Evolutionary conservation across 345 rosid genomes (phyloP), one percentile per base, ranked within the genome.

Genomic region (Kandelia obovata): DNA sequence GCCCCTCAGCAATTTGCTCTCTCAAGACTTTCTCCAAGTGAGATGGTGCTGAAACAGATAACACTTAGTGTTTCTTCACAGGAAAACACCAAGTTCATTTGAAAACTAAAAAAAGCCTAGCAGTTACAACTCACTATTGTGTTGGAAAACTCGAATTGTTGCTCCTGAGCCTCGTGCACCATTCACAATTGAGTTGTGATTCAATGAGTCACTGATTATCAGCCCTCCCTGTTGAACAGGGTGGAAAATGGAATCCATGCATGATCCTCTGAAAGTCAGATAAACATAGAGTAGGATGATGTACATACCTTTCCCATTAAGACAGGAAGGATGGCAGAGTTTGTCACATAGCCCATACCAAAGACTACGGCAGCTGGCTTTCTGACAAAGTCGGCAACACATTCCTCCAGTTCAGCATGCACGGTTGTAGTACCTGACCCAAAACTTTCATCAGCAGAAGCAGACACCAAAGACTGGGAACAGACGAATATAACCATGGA

Each of bases 81-180:
- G 37, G n/a, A 68, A 6, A 46, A n/a, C 15, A 19, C 32, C 13
- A 5, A 55, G 60, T 62, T 64, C 51, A 28, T 63, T 56, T 3
- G 25, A 19, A 17, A 23, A 6, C 53, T 16, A n/a, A 65, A 43
- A 35, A 39, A 10, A 26, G 7, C 32, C 55, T 5, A 21, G 5
- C 28, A 51, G 28, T 58, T 16, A 59, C 25, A 62, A 82, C 93
- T 87, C 77, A 92, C 97, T 86, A 71, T 95, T 95, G 82, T 92
- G 89, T 70, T 88, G 97, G 79, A 92, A 95, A 83, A 95, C 99
- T 39, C 96, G 84, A 70, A 92, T 73, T n/a, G 93, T 86, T 73
- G 98, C 96, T 75, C 97, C 96, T 13, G 99, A 92, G 59, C 97
- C 99, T 71, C 99, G 88, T 53, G 97, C 99, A 61, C 99, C 99